Evolutionary conservation across 345 rosid species (phyloP).

Genomic region (Ceriops zippeliana): DNA sequence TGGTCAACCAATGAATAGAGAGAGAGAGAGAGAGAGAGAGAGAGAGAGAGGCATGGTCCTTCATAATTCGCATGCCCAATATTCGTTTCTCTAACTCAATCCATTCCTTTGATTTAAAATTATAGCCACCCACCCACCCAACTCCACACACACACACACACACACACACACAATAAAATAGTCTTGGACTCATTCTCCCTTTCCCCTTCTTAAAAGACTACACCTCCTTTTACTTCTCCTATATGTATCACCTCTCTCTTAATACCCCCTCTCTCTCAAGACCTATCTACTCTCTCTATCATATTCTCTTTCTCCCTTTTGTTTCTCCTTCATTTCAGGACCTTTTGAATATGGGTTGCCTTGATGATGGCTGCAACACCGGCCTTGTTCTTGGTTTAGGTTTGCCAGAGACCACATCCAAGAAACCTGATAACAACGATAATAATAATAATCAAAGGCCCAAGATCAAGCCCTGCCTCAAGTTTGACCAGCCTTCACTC

Average conservation of each 20-base stretch:
- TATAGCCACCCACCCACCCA: conserved; percentile 55
- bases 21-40: conserved; percentile 15
- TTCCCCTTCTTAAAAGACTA: no score
- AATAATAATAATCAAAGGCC: background rate
- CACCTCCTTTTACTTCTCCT: no score
- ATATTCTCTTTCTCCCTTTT: background rate
- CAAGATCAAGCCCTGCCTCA: conserved; percentile 3
- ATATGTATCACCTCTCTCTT: background rate
- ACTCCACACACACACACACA: background rate
- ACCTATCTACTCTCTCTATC: background rate
- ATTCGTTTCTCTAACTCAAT: conserved; percentile 51
- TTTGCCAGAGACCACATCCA: background rate
- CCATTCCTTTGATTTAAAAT: conserved; percentile 58
- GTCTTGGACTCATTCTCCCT: no score
- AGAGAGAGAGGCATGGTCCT: conserved; percentile 23
- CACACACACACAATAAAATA: conserved; percentile 8
- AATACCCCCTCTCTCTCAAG: background rate
- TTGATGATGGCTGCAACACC: conserved; percentile 20
- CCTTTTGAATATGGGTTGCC: conserved; percentile 19
- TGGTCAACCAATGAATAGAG: conserved; percentile 77
- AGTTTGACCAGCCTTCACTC: conserved; percentile 25
- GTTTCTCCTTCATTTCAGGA: background rate
- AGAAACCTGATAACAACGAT: background rate
- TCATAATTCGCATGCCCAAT: conserved; percentile 38
- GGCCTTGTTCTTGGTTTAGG: conserved; percentile 28